These are phyloP conservation scores for Colletotrichum sansevieriae DNA, from an alignment of 2,329 filamentous ascomycete genomes.

Conservation along the genomic window DNA sequence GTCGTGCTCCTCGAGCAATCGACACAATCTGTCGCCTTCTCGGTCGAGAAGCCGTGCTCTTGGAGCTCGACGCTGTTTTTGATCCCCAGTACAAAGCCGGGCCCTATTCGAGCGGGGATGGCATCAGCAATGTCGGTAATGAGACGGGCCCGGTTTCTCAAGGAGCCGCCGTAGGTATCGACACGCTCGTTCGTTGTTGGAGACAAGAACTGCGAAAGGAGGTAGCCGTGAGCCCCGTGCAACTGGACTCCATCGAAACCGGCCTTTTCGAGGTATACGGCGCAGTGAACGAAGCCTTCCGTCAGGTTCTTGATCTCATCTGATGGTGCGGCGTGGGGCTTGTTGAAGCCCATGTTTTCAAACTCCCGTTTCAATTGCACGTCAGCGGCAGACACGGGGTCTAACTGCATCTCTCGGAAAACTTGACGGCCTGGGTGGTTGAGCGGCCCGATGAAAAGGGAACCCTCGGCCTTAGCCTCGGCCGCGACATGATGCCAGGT, in stretches of 20 bases:
- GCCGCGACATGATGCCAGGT: no score
- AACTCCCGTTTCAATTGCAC: no score
- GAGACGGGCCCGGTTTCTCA: slow-evolving; percentile 59
- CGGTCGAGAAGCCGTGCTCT: slow-evolving; percentile 62
- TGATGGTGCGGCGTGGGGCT: slow-evolving; percentile 65
- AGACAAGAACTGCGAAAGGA: slow-evolving; percentile 65
- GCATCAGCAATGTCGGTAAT: slow-evolving; percentile 57
- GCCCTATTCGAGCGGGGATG: slow-evolving; percentile 47
- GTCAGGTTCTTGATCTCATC: slow-evolving; percentile 69
- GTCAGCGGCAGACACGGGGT: no score
- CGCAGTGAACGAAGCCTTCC: slow-evolving; percentile 70
- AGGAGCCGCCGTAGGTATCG: slow-evolving; percentile 22
- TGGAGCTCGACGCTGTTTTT: slow-evolving; percentile 68
- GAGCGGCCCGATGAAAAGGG: no score
- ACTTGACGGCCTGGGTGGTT: no score
- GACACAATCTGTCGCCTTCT: slow-evolving; percentile 63
- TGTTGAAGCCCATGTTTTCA: slow-evolving; percentile 43
- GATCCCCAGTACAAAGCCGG: slow-evolving; percentile 61
- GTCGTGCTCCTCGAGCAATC: slow-evolving; percentile 58
- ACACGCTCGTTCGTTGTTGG: slow-evolving; percentile 49
- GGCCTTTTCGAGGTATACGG: slow-evolving; percentile 71
- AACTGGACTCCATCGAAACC: slow-evolving; percentile 68
- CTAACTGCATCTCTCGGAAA: no score
- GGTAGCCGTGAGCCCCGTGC: slow-evolving; percentile 67
- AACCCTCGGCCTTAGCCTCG: no score